These are phyloP conservation scores for Cryomyces minteri DNA, from an alignment of 495 filamentous ascomycete genomes.

Conservation along the genomic window DNA sequence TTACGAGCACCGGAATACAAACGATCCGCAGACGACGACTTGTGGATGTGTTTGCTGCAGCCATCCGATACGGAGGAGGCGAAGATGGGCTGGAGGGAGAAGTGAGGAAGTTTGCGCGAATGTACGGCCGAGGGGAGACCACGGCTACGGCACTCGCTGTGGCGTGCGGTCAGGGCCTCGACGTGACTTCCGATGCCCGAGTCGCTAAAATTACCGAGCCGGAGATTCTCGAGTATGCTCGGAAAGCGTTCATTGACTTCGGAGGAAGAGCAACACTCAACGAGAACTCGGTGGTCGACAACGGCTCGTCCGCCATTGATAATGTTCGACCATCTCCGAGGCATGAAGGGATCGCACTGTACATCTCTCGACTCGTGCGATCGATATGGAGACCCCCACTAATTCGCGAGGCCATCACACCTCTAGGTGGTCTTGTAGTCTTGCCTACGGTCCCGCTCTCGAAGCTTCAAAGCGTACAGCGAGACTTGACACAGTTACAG, in stretches of 20 bases:
- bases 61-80: conserved; percentile 50
- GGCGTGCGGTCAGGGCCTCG: conserved; percentile 80
- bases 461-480: conserved; percentile 61
- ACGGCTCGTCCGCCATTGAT: conserved; percentile 42
- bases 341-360: conserved; percentile 72
- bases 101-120: conserved; percentile 58
- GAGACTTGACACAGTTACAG: conserved; percentile 56
- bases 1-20: conserved; percentile 80
- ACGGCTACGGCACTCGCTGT: conserved; percentile 85
- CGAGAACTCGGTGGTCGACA: conserved; percentile 51
- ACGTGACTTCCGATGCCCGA: conserved; percentile 51
- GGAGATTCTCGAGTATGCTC: conserved; percentile 61
- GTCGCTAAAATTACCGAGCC: conserved; percentile 58
- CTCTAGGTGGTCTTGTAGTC: conserved; percentile 33
- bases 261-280: conserved; percentile 67
- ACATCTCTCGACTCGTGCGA: conserved; percentile 67
- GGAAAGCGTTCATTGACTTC: conserved; percentile 73
- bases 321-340: conserved; percentile 72
- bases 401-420: conserved; percentile 32
- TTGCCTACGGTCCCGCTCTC: conserved; percentile 30
- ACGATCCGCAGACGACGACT: conserved; percentile 64
- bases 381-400: conserved; percentile 67
- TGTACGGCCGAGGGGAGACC: conserved; percentile 72
- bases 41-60: conserved; percentile 80
- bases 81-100: conserved; percentile 69